Evolutionary conservation across 345 rosid genomes (phyloP).

Genomic region (Populus tremula): DNA sequence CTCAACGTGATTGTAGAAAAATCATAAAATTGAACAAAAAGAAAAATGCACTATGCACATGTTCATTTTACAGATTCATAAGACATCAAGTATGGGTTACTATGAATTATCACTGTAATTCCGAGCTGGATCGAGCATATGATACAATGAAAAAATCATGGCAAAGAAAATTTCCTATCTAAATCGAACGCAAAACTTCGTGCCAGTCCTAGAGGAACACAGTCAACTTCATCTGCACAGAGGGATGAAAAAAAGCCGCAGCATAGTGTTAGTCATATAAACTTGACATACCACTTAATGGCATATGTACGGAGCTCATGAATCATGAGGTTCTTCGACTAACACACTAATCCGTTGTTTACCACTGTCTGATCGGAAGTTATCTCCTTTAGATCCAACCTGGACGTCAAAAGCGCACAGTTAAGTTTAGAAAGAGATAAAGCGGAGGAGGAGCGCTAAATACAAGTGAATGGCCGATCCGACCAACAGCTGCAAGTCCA

Average conservation of each 20-base stretch:
- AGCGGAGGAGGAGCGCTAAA: not conserved
- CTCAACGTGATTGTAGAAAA: not conserved
- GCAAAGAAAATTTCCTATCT: not conserved
- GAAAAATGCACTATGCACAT: not conserved
- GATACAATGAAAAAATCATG: constrained; percentile 9
- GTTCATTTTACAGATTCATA: constrained; percentile 3
- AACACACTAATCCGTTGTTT: constrained; percentile 22
- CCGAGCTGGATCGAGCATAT: not conserved
- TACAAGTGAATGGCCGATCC: not conserved
- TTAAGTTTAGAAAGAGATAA: constrained; percentile 4
- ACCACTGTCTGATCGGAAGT: constrained; percentile 44
- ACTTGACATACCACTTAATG: not conserved
- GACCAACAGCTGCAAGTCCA: not conserved
- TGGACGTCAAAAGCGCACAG: constrained; percentile 44
- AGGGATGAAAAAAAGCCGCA: not conserved
- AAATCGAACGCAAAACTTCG: not conserved
- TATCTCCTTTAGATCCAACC: constrained; percentile 90
- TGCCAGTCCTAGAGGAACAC: not conserved
- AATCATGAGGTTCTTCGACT: constrained; percentile 22
- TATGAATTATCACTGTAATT: not conserved
- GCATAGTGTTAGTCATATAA: not conserved
- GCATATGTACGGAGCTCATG: constrained; percentile 12
- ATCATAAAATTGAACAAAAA: not conserved
- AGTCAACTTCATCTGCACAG: not conserved
- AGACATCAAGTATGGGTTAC: not conserved